These are phyloP conservation scores for Lactarius deliciosus DNA, from an alignment of 768 basidiomycete species.

Conservation along the genomic window DNA sequence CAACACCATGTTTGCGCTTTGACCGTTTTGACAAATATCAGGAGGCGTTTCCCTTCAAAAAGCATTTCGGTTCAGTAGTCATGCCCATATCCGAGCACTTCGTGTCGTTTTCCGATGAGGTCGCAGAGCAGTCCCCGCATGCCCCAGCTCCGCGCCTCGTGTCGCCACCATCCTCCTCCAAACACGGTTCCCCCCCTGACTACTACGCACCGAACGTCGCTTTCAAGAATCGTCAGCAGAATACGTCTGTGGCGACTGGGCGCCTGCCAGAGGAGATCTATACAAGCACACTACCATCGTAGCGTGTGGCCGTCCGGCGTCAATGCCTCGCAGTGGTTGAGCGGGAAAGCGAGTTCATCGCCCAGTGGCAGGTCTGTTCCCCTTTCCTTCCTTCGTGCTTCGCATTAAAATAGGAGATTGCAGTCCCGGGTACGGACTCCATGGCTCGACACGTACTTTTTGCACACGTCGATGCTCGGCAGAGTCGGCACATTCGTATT, in stretches of 20 bases:
- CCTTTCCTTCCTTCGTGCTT: no score
- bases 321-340: slow-evolving; percentile 52
- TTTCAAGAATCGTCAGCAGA: slow-evolving; percentile 1
- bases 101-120: background rate
- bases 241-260: slow-evolving; percentile 31
- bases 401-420: no score
- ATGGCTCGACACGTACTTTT: slow-evolving; percentile 65
- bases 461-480: slow-evolving; percentile 75
- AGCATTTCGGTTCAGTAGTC: background rate
- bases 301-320: slow-evolving; percentile 62
- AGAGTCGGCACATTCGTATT: slow-evolving; percentile 86
- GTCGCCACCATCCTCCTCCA: background rate
- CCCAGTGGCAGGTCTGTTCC: no score
- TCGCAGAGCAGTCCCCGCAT: background rate
- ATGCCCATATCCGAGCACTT: slow-evolving; percentile 10
- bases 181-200: background rate
- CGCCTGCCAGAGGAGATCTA: slow-evolving; percentile 53
- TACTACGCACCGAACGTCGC: background rate
- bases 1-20: background rate
- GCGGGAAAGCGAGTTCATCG: no score
- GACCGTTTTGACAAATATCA: background rate
- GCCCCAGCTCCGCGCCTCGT: background rate
- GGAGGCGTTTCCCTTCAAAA: background rate
- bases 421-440: slow-evolving; percentile 1
- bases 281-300: slow-evolving; percentile 57